phyloP scores from a whole-genome alignment of 345 rosid genomes.

The Trapa bicornis region DNA sequence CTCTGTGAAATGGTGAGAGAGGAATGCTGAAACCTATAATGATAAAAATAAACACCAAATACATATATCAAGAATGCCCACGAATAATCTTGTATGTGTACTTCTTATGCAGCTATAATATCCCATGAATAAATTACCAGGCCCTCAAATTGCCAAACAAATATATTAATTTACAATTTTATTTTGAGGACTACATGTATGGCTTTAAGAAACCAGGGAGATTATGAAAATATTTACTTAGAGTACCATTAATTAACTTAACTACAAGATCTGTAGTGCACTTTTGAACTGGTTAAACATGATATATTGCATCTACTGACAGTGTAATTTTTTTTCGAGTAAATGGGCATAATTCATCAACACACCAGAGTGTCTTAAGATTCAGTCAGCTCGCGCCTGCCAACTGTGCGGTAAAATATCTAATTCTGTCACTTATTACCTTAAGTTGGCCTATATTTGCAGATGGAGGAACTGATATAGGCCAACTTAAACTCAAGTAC shows the following conservation, averaged over 20 bases:
- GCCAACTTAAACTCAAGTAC: no score
- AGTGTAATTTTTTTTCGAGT: neutral
- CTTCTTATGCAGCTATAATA: no score
- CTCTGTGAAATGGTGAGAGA: constrained; percentile 73
- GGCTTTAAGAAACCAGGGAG: neutral
- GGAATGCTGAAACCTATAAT: constrained; percentile 87
- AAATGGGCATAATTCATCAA: neutral
- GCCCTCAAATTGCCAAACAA: neutral
- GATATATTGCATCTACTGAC: neutral
- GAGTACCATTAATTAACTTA: neutral
- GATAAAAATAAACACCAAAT: neutral
- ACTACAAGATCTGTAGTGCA: neutral
- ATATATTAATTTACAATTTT: neutral
- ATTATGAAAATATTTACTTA: neutral
- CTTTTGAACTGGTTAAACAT: neutral
- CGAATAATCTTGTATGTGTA: neutral
- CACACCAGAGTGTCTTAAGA: neutral
- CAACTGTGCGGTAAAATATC: neutral
- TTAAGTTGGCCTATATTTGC: neutral
- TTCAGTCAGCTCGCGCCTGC: neutral
- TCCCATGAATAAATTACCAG: neutral
- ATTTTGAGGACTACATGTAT: neutral
- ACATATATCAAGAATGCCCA: neutral
- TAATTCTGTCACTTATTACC: neutral
- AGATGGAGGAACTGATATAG: neutral